Conservation (phyloP, 2,329 filamentous ascomycete genomes). For the Fonsecaea nubica region DNA sequence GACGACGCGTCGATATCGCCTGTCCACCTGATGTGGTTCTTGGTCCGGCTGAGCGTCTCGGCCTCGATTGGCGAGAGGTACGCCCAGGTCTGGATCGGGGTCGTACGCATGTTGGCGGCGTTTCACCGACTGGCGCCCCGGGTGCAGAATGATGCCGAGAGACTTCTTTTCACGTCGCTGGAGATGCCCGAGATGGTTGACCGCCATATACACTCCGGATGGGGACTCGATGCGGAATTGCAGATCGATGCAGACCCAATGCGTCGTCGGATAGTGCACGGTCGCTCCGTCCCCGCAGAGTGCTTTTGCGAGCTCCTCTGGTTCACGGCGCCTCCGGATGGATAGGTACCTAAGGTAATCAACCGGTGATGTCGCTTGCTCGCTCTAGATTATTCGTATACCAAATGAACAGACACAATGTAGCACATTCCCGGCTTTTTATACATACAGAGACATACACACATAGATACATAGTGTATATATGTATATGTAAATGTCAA, state of each 20-base stretch:
- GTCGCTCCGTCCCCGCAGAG: constrained; percentile 14
- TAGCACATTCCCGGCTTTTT: too few relatives aligned
- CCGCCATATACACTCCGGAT: not conserved
- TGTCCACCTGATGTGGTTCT: constrained; percentile 14
- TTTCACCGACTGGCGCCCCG: constrained; percentile 7
- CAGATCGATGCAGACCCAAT: constrained; percentile 8
- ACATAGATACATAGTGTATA: too few relatives aligned
- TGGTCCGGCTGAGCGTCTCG: constrained; percentile 6
- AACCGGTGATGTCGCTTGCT: too few relatives aligned
- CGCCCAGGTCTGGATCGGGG: constrained; percentile 9
- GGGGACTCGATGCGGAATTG: constrained; percentile 3
- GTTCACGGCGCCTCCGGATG: constrained; percentile 15
- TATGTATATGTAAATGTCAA: too few relatives aligned
- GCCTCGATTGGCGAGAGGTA: constrained; percentile 5
- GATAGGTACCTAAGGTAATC: not conserved
- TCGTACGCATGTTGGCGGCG: constrained; percentile 14
- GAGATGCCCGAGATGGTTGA: constrained; percentile 12
- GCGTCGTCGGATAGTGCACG: not conserved
- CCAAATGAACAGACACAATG: too few relatives aligned
- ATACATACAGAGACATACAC: too few relatives aligned
- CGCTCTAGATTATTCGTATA: too few relatives aligned
- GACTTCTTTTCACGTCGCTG: constrained; percentile 12
- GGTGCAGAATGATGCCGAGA: not conserved
- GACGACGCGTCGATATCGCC: constrained; percentile 15
- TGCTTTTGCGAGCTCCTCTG: constrained; percentile 20